Conservation (phyloP, 1,284 basidiomycete genomes). For the Cryptococcus neoformans region DNA sequence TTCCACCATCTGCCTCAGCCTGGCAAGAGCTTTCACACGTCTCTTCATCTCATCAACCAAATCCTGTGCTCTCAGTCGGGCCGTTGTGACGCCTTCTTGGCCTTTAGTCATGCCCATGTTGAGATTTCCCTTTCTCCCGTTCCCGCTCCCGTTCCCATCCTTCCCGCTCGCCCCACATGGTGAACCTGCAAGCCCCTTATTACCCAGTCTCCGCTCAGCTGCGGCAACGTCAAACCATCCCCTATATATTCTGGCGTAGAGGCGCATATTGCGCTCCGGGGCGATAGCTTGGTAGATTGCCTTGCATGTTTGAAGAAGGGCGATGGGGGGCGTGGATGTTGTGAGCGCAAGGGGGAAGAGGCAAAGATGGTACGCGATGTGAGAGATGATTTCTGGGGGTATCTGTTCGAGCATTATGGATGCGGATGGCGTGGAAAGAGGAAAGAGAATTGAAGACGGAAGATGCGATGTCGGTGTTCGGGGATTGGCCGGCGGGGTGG, state of each 20-base stretch:
- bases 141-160: neutral
- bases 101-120: neutral
- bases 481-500: too few relatives aligned
- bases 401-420: slow-evolving; percentile 46
- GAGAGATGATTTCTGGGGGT: slow-evolving; percentile 62
- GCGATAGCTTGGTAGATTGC: slow-evolving; percentile 52
- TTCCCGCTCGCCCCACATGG: neutral
- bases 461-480: neutral
- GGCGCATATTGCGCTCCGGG: slow-evolving; percentile 53
- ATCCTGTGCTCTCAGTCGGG: slow-evolving; percentile 18
- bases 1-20: slow-evolving; percentile 26
- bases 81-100: neutral
- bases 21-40: slow-evolving; percentile 28
- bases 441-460: neutral
- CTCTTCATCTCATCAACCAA: slow-evolving; percentile 36
- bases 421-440: too few relatives aligned
- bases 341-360: slow-evolving; percentile 38
- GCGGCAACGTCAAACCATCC: slow-evolving; percentile 61
- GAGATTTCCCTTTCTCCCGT: slow-evolving; percentile 1
- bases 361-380: slow-evolving; percentile 56
- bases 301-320: slow-evolving; percentile 56
- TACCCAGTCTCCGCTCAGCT: slow-evolving; percentile 56
- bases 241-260: slow-evolving; percentile 62
- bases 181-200: neutral
- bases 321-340: slow-evolving; percentile 28